Evolutionary conservation across 2,329 filamentous ascomycete genomes (phyloP).

Genomic region (Neofusicoccum cordaticola): DNA sequence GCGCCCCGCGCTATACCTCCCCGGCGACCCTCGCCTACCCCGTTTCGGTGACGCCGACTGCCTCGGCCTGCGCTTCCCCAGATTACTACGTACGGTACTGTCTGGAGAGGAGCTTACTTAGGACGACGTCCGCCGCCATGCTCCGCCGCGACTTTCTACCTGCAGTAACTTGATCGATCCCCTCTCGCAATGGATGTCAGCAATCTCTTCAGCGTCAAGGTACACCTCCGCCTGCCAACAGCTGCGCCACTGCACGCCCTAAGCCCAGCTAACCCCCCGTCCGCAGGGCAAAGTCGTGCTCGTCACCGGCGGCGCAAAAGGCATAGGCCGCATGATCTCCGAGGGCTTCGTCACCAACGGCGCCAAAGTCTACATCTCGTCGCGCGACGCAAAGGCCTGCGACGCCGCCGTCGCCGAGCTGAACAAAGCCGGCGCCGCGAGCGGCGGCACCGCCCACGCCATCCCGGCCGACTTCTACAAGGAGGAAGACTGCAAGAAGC

Average conservation of each 20-base stretch:
- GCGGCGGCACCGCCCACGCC: constrained; percentile 53
- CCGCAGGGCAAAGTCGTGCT: constrained; percentile 44
- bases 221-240: constrained; percentile 11
- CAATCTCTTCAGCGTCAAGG: constrained; percentile 37
- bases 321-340: constrained; percentile 67
- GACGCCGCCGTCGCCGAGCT: constrained; percentile 58
- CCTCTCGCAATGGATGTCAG: constrained; percentile 33
- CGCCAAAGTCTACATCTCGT: constrained; percentile 67
- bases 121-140: background rate
- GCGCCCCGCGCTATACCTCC: no score
- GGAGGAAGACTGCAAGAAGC: constrained; percentile 57
- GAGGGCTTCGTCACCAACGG: constrained; percentile 64
- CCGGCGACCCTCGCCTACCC: no score
- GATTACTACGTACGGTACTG: background rate
- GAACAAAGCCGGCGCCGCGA: constrained; percentile 49
- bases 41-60: constrained; percentile 1
- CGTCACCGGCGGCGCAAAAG: constrained; percentile 51
- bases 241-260: background rate
- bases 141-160: background rate
- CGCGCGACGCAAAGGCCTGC: constrained; percentile 61
- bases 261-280: background rate
- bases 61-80: constrained; percentile 14
- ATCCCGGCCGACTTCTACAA: constrained; percentile 62
- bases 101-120: background rate
- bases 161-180: background rate